Evolutionary conservation across 1,284 basidiomycete species (phyloP), one percentile per base, ranked within the genome.

Genomic region (Ceratobasidium papillatum): DNA sequence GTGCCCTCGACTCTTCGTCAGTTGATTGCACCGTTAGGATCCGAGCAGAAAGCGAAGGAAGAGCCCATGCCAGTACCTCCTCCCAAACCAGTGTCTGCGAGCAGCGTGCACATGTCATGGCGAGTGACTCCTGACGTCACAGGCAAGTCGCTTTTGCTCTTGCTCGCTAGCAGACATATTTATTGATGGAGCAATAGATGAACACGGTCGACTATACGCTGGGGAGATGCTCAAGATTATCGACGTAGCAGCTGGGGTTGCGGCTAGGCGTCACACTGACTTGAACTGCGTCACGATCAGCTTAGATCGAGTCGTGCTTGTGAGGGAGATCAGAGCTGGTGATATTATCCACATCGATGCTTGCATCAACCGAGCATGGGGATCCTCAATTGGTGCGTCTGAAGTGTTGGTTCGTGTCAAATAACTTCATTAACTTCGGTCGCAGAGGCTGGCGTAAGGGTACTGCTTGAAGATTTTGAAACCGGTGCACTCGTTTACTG

Each of bases 191-290:
- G 59, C 25, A 30, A 17, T 22, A 78, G 80, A 80, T 63, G 77
- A 78, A 32, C 75, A 80, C 51, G 80, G 79, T 0, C 59, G 80
- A 5, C 73, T 82, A 11, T 80, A 79, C 22, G 82, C 81, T 3
- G 82, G 82, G 30, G 82, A 82, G 17, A 78, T 83, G 8, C 79
- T 83, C 74, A 83, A 82, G 71, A 76, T 83, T 25, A 81, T 83
- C 76, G 82, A 83, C 59, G 80, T 83, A n/a, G 79, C 81, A 1
- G 82, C 82, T 3, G 82, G 82, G 1, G 80, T 83, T 5, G 81
- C 81, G 11, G 81, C 82, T 0, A 78, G 82, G 41, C 80, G 81
- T 47, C 82, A 83, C 45, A 80, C 82, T 3, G 80, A 78, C 25
- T 76, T 78, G 3, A 79, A 79, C 30, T 82, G 81, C 65, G 78